phyloP scores from a whole-genome alignment of 768 basidiomycete species.

The Phanerochaete carnosa region DNA sequence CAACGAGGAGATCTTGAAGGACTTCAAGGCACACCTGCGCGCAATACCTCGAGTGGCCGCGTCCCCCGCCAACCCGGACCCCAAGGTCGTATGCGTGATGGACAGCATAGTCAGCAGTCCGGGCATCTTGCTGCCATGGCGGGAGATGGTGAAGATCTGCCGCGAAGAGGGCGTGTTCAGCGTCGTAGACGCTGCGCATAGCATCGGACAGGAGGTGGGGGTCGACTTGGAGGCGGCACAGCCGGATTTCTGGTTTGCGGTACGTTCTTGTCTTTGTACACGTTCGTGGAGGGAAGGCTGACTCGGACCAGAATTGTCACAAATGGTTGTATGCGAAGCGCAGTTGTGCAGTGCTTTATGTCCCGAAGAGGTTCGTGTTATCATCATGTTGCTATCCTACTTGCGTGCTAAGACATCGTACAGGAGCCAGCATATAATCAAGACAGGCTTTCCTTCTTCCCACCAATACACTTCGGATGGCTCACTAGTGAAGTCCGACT shows the following conservation, averaged over 20 bases:
- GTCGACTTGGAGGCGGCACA: conserved; percentile 48
- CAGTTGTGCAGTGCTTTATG: conserved; percentile 64
- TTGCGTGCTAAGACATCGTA: background rate
- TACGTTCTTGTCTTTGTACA: conserved; percentile 27
- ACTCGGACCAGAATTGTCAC: conserved; percentile 62
- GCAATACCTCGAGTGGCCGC: conserved; percentile 17
- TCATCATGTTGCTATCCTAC: background rate
- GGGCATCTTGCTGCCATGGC: conserved; percentile 64
- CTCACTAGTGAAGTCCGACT: conserved; percentile 24
- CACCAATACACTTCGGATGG: conserved; percentile 45
- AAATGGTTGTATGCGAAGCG: conserved; percentile 79
- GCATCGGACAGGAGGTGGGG: conserved; percentile 62
- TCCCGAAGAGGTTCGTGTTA: conserved; percentile 49
- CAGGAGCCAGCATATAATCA: conserved; percentile 63
- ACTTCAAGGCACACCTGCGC: conserved; percentile 37
- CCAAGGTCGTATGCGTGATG: conserved; percentile 60
- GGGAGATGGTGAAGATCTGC: conserved; percentile 60
- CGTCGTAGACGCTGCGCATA: conserved; percentile 76
- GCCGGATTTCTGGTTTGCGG: conserved; percentile 80
- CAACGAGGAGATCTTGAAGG: conserved; percentile 46
- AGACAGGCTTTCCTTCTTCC: conserved; percentile 53
- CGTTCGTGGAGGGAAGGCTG: background rate
- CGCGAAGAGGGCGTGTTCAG: conserved; percentile 55
- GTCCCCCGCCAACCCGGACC: conserved; percentile 10
- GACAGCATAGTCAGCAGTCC: conserved; percentile 64